Conservation (phyloP, 768 basidiomycete species). For the Mycena sanguinolenta region DNA sequence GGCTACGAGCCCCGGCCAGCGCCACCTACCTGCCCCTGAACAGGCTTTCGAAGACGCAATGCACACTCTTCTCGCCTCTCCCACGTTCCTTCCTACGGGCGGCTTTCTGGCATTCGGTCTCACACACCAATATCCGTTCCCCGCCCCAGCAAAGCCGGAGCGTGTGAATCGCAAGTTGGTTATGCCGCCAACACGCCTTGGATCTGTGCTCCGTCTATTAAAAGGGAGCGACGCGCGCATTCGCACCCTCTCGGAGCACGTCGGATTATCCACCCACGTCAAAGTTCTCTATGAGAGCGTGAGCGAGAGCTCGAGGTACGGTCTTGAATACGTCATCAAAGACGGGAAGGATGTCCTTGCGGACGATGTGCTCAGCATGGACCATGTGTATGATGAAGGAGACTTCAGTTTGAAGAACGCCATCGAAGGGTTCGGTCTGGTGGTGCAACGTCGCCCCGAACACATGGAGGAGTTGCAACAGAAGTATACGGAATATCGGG, state of each 20-base stretch:
- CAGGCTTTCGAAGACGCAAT: background rate
- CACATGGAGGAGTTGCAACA: background rate
- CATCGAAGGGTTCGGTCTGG: background rate
- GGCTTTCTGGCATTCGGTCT: slow-evolving; percentile 22
- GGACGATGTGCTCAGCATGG: slow-evolving; percentile 11
- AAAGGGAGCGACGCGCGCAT: slow-evolving; percentile 17
- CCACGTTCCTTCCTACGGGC: slow-evolving; percentile 7
- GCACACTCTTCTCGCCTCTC: background rate
- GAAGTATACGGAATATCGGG: background rate
- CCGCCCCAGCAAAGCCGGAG: background rate
- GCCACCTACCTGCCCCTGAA: background rate
- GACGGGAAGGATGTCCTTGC: background rate
- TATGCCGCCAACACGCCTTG: background rate
- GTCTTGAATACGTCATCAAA: background rate
- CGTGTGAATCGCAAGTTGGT: background rate
- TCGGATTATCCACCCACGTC: background rate
- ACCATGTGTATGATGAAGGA: background rate
- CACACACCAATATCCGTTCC: slow-evolving; percentile 27
- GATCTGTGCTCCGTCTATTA: background rate
- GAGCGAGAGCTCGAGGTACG: background rate
- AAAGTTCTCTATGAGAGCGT: slow-evolving; percentile 2
- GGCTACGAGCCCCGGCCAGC: background rate
- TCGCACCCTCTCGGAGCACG: slow-evolving; percentile 2
- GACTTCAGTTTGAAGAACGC: background rate
- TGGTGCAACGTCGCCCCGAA: background rate